Conservation (phyloP, 768 basidiomycete genomes). For the Tricholoma saponaceum region DNA sequence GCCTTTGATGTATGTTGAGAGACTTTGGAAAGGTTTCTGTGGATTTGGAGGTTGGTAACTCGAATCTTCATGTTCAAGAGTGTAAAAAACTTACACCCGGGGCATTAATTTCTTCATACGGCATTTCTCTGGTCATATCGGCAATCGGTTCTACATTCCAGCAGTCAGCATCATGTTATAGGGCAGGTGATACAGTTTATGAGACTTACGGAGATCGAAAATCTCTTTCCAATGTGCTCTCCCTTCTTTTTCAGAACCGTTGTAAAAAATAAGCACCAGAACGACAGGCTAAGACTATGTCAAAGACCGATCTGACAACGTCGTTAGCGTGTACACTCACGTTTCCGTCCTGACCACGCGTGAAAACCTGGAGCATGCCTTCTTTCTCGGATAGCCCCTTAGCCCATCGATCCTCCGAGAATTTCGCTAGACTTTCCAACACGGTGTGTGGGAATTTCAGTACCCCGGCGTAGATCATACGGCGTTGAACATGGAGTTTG, state of each 20-base stretch:
- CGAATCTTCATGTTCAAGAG: no score
- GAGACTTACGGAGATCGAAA: conserved; percentile 44
- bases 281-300: conserved; percentile 45
- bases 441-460: conserved; percentile 31
- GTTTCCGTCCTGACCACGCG: conserved; percentile 31
- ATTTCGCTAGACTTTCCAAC: conserved; percentile 26
- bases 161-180: no score
- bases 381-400: conserved; percentile 37
- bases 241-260: conserved; percentile 48
- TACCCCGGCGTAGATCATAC: conserved; percentile 40
- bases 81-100: conserved; percentile 30
- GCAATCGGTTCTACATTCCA: no score
- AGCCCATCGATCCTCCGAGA: conserved; percentile 32
- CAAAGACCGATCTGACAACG: no score
- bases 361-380: conserved; percentile 30
- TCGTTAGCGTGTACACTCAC: no score
- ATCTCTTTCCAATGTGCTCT: conserved; percentile 38
- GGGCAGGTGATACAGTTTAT: no score
- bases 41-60: no score
- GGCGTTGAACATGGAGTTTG: conserved; percentile 42
- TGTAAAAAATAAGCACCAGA: conserved; percentile 37
- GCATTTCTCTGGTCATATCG: no score
- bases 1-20: no score
- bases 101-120: conserved; percentile 43
- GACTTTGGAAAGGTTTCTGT: no score